phyloP scores from a whole-genome alignment of 352 stramenopile genomes.

The Globisporangium carolinianum region DNA sequence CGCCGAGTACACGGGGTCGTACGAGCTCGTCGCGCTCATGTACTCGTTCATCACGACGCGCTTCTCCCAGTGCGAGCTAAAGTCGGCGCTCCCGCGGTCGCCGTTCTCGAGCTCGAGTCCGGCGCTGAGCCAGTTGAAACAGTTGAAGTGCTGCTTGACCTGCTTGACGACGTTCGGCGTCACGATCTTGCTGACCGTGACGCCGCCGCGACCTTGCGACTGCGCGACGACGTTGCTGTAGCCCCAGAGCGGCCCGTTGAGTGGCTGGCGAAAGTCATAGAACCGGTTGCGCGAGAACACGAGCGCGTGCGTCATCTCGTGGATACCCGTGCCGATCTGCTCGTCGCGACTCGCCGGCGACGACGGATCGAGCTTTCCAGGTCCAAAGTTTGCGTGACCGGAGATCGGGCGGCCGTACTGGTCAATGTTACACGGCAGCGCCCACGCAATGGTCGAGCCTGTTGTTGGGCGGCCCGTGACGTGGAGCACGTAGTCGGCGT shows the following conservation, averaged over 20 bases:
- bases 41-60: conserved; percentile 78
- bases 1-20: conserved; percentile 66
- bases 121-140: conserved; percentile 50
- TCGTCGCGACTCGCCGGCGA: conserved; percentile 33
- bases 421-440: conserved; percentile 73
- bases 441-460: conserved; percentile 69
- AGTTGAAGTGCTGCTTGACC: conserved; percentile 72
- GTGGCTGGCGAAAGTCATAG: conserved; percentile 47
- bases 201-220: conserved; percentile 27
- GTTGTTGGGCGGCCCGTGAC: conserved; percentile 68
- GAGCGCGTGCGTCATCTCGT: conserved; percentile 81
- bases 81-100: conserved; percentile 43
- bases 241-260: conserved; percentile 49
- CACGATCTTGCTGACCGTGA: conserved; percentile 69
- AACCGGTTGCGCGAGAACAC: conserved; percentile 69
- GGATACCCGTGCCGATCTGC: conserved; percentile 66
- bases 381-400: conserved; percentile 78
- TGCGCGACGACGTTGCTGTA: conserved; percentile 65
- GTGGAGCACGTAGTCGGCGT: conserved; percentile 73
- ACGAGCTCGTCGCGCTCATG: conserved; percentile 73
- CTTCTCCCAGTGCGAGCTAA: conserved; percentile 82
- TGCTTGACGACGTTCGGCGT: conserved; percentile 61
- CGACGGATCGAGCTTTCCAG: conserved; percentile 42
- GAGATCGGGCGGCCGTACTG: conserved; percentile 73
- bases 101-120: conserved; percentile 74